Evolutionary conservation across 1,284 basidiomycete genomes (phyloP).

Genomic region (Polyporus tsugae): DNA sequence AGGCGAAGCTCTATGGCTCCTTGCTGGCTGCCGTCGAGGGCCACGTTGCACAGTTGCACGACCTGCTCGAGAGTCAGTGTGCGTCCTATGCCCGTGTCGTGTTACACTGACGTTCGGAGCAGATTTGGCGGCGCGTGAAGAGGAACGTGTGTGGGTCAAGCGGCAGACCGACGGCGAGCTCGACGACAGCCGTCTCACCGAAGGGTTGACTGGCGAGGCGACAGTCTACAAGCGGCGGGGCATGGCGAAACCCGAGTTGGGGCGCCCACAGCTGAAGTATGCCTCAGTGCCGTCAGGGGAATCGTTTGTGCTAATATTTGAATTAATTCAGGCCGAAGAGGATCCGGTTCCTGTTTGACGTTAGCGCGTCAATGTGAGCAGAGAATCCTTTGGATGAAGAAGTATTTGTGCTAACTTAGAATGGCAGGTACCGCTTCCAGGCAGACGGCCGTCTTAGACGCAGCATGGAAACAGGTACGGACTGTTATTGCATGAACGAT

Average conservation of each 20-base stretch:
- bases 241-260: constrained; percentile 72
- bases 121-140: constrained; percentile 73
- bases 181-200: constrained; percentile 70
- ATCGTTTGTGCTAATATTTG: neutral
- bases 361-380: constrained; percentile 72
- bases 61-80: constrained; percentile 69
- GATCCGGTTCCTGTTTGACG: constrained; percentile 73
- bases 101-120: constrained; percentile 4
- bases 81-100: constrained; percentile 29
- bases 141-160: constrained; percentile 74
- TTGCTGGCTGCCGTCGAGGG: constrained; percentile 62
- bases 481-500: constrained; percentile 2
- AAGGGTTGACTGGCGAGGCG: constrained; percentile 71
- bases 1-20: constrained; percentile 63
- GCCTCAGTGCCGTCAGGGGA: neutral
- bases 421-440: constrained; percentile 71
- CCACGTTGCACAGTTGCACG: constrained; percentile 64
- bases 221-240: constrained; percentile 74
- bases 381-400: neutral
- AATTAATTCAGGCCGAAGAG: constrained; percentile 59
- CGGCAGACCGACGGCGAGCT: constrained; percentile 74
- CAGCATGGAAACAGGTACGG: constrained; percentile 67
- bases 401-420: neutral
- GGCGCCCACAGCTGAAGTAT: constrained; percentile 72
- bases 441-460: constrained; percentile 70